These are phyloP conservation scores for Gossypioides kirkii DNA, from an alignment of 345 rosid genomes.

Conservation along the genomic window DNA sequence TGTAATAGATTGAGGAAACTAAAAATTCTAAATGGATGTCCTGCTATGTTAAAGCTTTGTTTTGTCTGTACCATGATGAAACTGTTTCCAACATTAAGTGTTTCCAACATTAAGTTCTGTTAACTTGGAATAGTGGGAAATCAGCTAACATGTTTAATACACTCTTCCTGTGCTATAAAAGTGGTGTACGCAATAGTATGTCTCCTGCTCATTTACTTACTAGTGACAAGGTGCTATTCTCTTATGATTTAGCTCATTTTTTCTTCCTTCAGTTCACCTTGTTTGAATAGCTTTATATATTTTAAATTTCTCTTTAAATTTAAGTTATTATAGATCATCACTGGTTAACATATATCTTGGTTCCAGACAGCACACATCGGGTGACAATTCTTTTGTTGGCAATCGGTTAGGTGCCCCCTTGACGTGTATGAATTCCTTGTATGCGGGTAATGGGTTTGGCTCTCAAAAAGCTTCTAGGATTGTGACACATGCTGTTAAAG, in stretches of 20 bases:
- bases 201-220: neutral
- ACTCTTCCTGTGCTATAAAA: neutral
- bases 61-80: neutral
- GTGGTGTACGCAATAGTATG: neutral
- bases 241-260: neutral
- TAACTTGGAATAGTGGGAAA: neutral
- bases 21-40: neutral
- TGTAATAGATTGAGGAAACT: neutral
- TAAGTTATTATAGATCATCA: slow-evolving; percentile 25
- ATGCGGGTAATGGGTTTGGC: slow-evolving; percentile 44
- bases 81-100: neutral
- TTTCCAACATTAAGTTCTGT: neutral
- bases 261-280: neutral
- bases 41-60: neutral
- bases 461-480: slow-evolving; percentile 42
- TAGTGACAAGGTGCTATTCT: neutral
- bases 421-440: slow-evolving; percentile 39
- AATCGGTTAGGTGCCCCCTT: slow-evolving; percentile 46
- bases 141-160: neutral
- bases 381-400: slow-evolving; percentile 51
- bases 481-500: slow-evolving; percentile 26
- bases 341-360: slow-evolving; percentile 31
- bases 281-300: slow-evolving; percentile 1
- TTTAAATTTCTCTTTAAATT: slow-evolving; percentile 12
- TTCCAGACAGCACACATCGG: slow-evolving; percentile 52